Percentiles rank a stretch among this genome's conserved stretches.
phyloP scores from a whole-genome alignment of 352 stramenopile genomes.

The Phytophthora litchii region DNA sequence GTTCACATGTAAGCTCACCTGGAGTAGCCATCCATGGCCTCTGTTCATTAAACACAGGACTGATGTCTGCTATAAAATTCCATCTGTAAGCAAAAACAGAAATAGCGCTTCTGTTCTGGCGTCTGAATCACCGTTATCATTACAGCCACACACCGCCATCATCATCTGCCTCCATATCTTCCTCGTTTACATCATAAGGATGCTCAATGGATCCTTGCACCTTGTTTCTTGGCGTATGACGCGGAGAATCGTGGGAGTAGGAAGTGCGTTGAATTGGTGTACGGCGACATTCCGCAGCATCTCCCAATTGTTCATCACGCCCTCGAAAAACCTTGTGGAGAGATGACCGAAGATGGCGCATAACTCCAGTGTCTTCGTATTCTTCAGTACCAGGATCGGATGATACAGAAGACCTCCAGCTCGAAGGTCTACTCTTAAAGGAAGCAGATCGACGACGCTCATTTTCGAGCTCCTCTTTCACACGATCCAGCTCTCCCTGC shows the following conservation, averaged over 20 bases:
- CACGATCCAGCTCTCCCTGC: slow-evolving; percentile 51
- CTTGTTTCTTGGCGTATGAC: slow-evolving; percentile 25
- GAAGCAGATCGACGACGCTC: slow-evolving; percentile 51
- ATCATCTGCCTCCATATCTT: slow-evolving; percentile 35
- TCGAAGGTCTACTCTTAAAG: slow-evolving; percentile 26
- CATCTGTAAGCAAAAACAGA: slow-evolving; percentile 3
- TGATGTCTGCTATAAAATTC: not conserved
- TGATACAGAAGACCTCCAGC: slow-evolving; percentile 39
- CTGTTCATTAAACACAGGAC: slow-evolving; percentile 25
- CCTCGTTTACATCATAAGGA: slow-evolving; percentile 41
- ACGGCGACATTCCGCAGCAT: not conserved
- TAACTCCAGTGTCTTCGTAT: slow-evolving; percentile 41
- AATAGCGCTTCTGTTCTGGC: slow-evolving; percentile 7
- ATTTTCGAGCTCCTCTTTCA: slow-evolving; percentile 56
- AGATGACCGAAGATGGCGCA: slow-evolving; percentile 45
- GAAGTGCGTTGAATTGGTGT: slow-evolving; percentile 31
- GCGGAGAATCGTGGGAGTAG: slow-evolving; percentile 34
- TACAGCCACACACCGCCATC: slow-evolving; percentile 71
- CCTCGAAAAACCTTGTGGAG: slow-evolving; percentile 37
- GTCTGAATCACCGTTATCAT: not conserved
- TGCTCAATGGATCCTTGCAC: slow-evolving; percentile 28
- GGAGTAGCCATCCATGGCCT: slow-evolving; percentile 52
- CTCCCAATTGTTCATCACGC: slow-evolving; percentile 7
- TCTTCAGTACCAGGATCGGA: slow-evolving; percentile 40
- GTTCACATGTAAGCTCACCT: slow-evolving; percentile 27